phyloP scores from a whole-genome alignment of 2,329 filamentous ascomycete genomes.

The Fusarium robinianum region DNA sequence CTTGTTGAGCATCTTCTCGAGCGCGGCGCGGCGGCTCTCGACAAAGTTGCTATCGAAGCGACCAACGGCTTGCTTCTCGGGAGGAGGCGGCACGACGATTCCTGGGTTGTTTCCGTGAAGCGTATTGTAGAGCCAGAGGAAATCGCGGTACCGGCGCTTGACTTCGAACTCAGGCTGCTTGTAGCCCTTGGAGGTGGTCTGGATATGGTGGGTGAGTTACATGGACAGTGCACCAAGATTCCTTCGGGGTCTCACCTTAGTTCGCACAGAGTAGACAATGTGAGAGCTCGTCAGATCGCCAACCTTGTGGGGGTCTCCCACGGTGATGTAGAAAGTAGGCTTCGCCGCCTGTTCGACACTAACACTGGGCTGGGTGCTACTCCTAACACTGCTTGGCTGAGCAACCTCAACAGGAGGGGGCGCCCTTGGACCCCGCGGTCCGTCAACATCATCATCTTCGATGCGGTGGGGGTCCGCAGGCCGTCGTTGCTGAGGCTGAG shows the following conservation, averaged over 20 bases:
- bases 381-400: conserved; percentile 55
- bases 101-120: conserved; percentile 94
- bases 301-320: conserved; percentile 97
- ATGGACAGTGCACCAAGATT: not conserved
- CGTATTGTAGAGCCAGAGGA: conserved; percentile 95
- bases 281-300: conserved; percentile 96
- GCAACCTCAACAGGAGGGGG: conserved; percentile 68
- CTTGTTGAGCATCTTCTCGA: conserved; percentile 99
- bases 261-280: conserved; percentile 95
- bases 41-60: conserved; percentile 97
- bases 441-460: conserved; percentile 70
- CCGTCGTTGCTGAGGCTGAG: conserved; percentile 49
- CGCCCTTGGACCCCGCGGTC: conserved; percentile 58
- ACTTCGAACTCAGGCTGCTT: conserved; percentile 91
- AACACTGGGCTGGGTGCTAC: conserved; percentile 72
- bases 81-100: conserved; percentile 91
- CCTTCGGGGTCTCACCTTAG: conserved; percentile 64
- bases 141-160: conserved; percentile 92
- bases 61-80: conserved; percentile 96
- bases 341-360: conserved; percentile 93
- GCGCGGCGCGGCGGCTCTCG: conserved; percentile 83
- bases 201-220: conserved; percentile 11
- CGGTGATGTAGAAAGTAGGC: conserved; percentile 85
- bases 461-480: conserved; percentile 66
- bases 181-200: conserved; percentile 97